phyloP scores from a whole-genome alignment of 208 protist species.

The Leishmania tropica region DNA sequence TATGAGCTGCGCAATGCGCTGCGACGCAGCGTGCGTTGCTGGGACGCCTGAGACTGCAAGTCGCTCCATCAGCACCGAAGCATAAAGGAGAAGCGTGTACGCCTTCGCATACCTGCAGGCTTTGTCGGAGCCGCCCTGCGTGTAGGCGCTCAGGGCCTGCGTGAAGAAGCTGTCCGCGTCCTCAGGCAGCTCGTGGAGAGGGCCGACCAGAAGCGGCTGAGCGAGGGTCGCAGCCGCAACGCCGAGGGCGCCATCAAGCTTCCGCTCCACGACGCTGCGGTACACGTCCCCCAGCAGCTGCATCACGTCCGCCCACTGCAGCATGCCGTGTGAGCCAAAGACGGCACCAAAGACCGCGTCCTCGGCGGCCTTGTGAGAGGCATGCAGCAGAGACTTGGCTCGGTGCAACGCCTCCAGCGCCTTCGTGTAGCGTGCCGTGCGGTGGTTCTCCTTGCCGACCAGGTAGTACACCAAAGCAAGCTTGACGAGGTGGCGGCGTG shows the following conservation, averaged over 20 bases:
- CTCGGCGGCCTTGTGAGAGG: slow-evolving; percentile 38
- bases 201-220: slow-evolving; percentile 59
- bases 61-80: slow-evolving; percentile 40
- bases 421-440: slow-evolving; percentile 78
- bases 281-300: slow-evolving; percentile 63
- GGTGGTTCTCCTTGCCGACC: slow-evolving; percentile 61
- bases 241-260: slow-evolving; percentile 30
- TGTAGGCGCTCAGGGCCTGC: slow-evolving; percentile 59
- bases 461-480: slow-evolving; percentile 74
- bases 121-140: slow-evolving; percentile 33
- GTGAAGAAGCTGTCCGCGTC: slow-evolving; percentile 56
- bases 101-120: slow-evolving; percentile 37
- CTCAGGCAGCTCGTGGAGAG: slow-evolving; percentile 35
- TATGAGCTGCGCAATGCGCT: slow-evolving; percentile 47
- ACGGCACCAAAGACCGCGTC: slow-evolving; percentile 50
- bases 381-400: slow-evolving; percentile 59
- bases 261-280: slow-evolving; percentile 54
- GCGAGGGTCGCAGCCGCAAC: slow-evolving; percentile 14
- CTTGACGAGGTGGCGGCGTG: slow-evolving; percentile 55
- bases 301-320: slow-evolving; percentile 49
- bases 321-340: slow-evolving; percentile 34
- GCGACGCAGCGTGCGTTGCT: slow-evolving; percentile 29
- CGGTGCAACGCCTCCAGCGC: slow-evolving; percentile 78
- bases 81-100: slow-evolving; percentile 47
- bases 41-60: slow-evolving; percentile 36